Evolutionary conservation across 192 early-diverging fungal genomes (phyloP).

Genomic region (Coemansia sp.): DNA sequence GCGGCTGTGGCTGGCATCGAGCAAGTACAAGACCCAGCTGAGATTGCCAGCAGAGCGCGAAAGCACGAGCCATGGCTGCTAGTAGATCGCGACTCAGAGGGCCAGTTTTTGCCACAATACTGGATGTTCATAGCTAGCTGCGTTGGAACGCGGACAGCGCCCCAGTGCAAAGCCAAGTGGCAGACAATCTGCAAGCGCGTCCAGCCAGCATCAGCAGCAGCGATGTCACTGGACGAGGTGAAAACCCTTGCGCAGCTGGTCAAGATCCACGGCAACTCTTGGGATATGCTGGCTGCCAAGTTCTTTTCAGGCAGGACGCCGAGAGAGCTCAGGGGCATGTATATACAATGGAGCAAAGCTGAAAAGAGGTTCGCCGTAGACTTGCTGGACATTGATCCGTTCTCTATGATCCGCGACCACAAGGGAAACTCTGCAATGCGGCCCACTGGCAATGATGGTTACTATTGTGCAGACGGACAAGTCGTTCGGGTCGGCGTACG

Average conservation of each 20-base stretch:
- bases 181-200: neutral
- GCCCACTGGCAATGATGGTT: slow-evolving; percentile 31
- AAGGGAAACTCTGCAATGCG: slow-evolving; percentile 32
- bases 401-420: slow-evolving; percentile 21
- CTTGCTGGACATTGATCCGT: slow-evolving; percentile 32
- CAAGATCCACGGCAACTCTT: slow-evolving; percentile 17
- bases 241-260: slow-evolving; percentile 24
- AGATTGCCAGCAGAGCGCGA: neutral
- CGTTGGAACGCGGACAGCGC: slow-evolving; percentile 34
- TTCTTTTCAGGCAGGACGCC: slow-evolving; percentile 20
- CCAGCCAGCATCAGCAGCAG: neutral
- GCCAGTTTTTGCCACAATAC: slow-evolving; percentile 13
- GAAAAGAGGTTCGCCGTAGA: slow-evolving; percentile 19
- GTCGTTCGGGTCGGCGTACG: slow-evolving; percentile 7
- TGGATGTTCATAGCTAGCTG: slow-evolving; percentile 35
- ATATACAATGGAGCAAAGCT: slow-evolving; percentile 17
- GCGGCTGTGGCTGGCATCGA: slow-evolving; percentile 8
- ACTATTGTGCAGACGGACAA: slow-evolving; percentile 28
- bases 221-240: slow-evolving; percentile 11
- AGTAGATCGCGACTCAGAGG: neutral
- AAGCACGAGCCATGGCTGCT: slow-evolving; percentile 42
- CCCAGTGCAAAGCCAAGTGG: slow-evolving; percentile 38
- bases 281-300: slow-evolving; percentile 12
- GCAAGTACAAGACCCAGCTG: neutral
- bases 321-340: neutral